Conservation (phyloP, 129 eudicot genomes). For the Flaveria sonorensis region DNA sequence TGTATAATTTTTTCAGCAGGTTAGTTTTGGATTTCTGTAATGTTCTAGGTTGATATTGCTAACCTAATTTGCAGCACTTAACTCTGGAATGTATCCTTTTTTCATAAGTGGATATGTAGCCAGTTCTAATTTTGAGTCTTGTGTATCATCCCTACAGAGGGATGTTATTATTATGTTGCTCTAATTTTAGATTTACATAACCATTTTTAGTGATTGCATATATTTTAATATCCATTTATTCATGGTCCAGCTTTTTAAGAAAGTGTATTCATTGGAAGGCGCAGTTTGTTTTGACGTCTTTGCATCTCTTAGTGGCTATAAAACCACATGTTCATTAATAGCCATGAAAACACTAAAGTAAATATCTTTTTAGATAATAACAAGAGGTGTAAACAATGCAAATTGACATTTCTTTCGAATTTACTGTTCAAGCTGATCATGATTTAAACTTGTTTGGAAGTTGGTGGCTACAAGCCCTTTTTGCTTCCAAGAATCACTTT, state of each 20-base stretch:
- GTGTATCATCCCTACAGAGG: not conserved
- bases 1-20: not conserved
- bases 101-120: not conserved
- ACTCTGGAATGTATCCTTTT: not conserved
- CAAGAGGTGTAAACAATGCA: slow-evolving; percentile 8
- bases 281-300: not conserved
- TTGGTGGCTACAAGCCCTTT: slow-evolving; percentile 18
- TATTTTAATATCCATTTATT: not conserved
- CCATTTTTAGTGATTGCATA: not conserved
- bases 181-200: not conserved
- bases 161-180: not conserved
- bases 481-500: slow-evolving; percentile 20
- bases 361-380: not conserved
- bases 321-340: not conserved
- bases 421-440: not conserved
- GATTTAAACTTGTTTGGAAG: not conserved
- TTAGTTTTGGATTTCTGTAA: not conserved
- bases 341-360: not conserved
- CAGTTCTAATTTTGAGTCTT: not conserved
- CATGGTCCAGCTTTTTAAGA: not conserved
- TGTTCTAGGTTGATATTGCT: not conserved
- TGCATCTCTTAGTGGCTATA: not conserved
- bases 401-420: too few species aligned
- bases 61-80: not conserved
- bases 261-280: not conserved